Evolutionary conservation across 129 eudicot species (phyloP), one percentile per base, ranked within the genome.

Genomic region (Lactuca sativa): DNA sequence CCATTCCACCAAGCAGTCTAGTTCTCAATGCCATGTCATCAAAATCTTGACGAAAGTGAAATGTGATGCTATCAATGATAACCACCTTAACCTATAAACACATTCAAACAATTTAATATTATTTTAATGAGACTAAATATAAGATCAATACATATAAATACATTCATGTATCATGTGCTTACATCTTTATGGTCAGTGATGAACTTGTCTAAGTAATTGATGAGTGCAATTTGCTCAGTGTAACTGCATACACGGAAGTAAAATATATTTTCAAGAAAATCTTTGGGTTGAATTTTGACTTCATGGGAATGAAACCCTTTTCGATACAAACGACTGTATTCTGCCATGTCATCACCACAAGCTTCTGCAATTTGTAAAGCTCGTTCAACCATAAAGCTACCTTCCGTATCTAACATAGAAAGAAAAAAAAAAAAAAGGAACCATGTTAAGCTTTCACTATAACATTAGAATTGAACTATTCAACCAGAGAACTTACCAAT

Each of bases 311-410:
- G 74, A 43, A 32, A 33, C 40, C 85, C 86, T 69, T 78, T 93
- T 16, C 40, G 77, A n/a, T 79, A 63, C 55, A 86, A 79, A 54
- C 52, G 66, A 55, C 77, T 51, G 75, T 85, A 83, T 72, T 83
- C 90, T 41, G 53, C 73, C 85, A 91, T 86, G 76, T 91, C 96
- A 69, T 78, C 76, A 33, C 83, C 18, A 70, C 99, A 90, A 51
- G 95, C 96, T 84, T 87, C 90, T 57, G 99, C 99, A 60, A 93
- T 85, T 66, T 93, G 99, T 79, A 82, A 74, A 82, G 87, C 99
- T 72, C 97, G 92, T 64, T 93, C 99, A 56, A 83, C 95, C 99
- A 93, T 93, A 56, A 93, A 93, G 81, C 97, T 93, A 61, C 96
- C 99, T 82, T 93, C 92, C n/a, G 99, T 89, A 71, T 93, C 99